Percentiles rank a stretch among this genome's conserved stretches.
phyloP scores from a whole-genome alignment of 1,284 basidiomycete genomes.

The Leccinum olivaceoglutinosum region DNA sequence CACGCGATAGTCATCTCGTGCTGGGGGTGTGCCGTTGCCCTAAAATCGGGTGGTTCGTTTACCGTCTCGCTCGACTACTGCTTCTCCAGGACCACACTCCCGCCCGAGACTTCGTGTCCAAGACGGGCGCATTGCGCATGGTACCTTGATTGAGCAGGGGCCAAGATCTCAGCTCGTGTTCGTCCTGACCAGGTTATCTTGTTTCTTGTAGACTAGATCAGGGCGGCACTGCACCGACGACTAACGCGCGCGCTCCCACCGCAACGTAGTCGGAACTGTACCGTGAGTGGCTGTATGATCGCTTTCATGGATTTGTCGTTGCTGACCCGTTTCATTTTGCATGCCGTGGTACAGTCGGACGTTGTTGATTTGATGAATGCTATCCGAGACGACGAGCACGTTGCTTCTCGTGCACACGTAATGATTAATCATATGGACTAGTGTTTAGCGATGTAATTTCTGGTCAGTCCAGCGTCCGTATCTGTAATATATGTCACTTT shows the following conservation, averaged over 20 bases:
- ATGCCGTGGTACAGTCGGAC: no score
- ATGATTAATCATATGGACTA: no score
- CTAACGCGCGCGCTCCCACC: neutral
- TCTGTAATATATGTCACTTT: no score
- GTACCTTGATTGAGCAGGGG: constrained; percentile 57
- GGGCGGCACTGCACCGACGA: constrained; percentile 40
- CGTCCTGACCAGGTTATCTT: constrained; percentile 55
- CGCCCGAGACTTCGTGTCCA: constrained; percentile 31
- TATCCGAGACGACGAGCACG: no score
- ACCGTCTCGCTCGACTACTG: constrained; percentile 45
- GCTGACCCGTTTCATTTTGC: no score
- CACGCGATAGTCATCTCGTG: constrained; percentile 59
- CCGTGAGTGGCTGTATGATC: no score
- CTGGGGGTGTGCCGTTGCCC: constrained; percentile 35
- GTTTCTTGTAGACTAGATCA: constrained; percentile 65
- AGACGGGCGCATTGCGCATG: constrained; percentile 36
- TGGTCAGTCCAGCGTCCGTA: no score
- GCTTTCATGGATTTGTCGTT: no score
- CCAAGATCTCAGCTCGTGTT: constrained; percentile 93
- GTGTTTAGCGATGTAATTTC: no score
- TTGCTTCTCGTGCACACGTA: no score
- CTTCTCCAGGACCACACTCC: constrained; percentile 32
- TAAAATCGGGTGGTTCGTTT: constrained; percentile 35
- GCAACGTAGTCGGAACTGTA: neutral
- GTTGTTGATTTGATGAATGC: no score